These are phyloP conservation scores for Kwoniella pini DNA, from an alignment of 768 basidiomycete genomes.

Conservation along the genomic window DNA sequence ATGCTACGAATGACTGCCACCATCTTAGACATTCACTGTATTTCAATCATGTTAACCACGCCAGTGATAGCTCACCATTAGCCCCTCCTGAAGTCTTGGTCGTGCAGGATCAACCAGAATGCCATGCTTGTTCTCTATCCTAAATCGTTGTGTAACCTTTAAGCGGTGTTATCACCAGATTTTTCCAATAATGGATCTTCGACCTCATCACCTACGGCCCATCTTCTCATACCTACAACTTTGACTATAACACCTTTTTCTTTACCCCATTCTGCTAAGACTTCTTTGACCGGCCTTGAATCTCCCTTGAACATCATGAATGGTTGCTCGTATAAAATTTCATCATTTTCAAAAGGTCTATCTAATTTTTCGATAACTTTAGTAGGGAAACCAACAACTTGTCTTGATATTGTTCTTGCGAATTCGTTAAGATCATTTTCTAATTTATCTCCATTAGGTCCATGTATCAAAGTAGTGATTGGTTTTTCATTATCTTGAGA, in stretches of 20 bases:
- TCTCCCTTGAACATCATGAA: constrained; percentile 52
- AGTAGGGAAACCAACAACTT: constrained; percentile 81
- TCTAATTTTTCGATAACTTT: constrained; percentile 55
- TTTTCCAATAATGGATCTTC: background rate
- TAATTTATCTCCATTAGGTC: constrained; percentile 53
- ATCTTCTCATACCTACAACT: constrained; percentile 48
- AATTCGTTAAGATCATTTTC: constrained; percentile 64
- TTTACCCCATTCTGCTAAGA: constrained; percentile 45
- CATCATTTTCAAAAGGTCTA: constrained; percentile 38
- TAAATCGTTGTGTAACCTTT: background rate
- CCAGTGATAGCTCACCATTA: too few species aligned
- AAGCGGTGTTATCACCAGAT: background rate
- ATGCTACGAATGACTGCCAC: background rate
- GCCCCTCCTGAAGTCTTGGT: too few species aligned
- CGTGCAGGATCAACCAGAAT: too few species aligned
- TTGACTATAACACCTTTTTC: constrained; percentile 42
- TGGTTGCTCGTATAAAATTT: constrained; percentile 45
- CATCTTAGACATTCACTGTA: too few species aligned
- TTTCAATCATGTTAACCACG: too few species aligned
- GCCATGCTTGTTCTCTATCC: background rate
- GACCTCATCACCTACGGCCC: constrained; percentile 46
- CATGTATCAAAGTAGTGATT: constrained; percentile 42
- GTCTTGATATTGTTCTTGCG: constrained; percentile 75
- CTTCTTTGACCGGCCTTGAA: constrained; percentile 41
- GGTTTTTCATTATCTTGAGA: constrained; percentile 56